Conservation (phyloP, 805 yeast species). For the Metschnikowia lunata region DNA sequence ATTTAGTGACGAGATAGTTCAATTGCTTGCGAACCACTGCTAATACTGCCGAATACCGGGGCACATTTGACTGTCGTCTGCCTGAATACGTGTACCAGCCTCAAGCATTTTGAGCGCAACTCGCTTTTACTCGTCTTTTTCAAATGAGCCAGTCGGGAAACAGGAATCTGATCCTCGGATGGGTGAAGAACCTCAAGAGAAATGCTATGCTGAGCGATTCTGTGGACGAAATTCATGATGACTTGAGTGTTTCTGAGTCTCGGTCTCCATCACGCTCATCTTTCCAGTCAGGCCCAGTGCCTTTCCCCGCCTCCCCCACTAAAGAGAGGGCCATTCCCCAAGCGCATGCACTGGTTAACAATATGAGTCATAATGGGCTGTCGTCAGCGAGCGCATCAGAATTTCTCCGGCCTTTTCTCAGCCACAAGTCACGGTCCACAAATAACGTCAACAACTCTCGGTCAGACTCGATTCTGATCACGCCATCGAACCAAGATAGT, state of each 20-base stretch:
- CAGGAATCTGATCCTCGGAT: constrained; percentile 38
- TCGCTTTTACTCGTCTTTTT: too few species aligned
- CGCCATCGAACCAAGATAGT: constrained; percentile 12
- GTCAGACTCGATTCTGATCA: constrained; percentile 32
- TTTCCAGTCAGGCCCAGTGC: constrained; percentile 9
- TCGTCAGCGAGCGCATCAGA: constrained; percentile 14
- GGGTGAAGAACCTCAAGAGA: constrained; percentile 43
- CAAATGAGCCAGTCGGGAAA: constrained; percentile 39
- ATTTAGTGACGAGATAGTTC: too few species aligned
- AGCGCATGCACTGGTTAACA: not conserved
- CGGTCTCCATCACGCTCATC: constrained; percentile 19
- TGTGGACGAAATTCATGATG: constrained; percentile 30
- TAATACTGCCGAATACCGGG: too few species aligned
- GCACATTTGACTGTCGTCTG: too few species aligned
- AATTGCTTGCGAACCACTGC: too few species aligned
- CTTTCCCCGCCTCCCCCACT: constrained; percentile 12
- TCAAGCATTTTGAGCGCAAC: too few species aligned
- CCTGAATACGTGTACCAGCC: too few species aligned
- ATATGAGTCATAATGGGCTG: not conserved
- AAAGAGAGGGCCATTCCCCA: constrained; percentile 7
- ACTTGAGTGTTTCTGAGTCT: constrained; percentile 17
- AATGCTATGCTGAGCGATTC: constrained; percentile 36
- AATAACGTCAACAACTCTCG: constrained; percentile 40
- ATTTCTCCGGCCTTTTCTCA: constrained; percentile 43
- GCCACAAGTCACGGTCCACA: constrained; percentile 49